Evolutionary conservation across 2,329 filamentous ascomycete species (phyloP), one percentile per base, ranked within the genome.

Genomic region (Diaporthe vexans): DNA sequence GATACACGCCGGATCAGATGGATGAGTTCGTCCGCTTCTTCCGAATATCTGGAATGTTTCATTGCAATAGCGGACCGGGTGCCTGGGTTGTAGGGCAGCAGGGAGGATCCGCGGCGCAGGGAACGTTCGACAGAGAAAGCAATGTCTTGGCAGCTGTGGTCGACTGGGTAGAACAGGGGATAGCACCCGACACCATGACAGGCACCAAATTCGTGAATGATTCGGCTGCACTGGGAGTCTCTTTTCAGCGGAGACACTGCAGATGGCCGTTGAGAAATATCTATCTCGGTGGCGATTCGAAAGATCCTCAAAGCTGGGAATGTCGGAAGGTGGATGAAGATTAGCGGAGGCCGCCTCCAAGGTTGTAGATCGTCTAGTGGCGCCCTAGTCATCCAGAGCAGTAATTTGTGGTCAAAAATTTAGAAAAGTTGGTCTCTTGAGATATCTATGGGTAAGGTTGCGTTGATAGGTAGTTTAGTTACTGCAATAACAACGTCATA

Each of bases 1-100:
- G 76, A 8, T 77, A 82, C 0, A 76, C 80, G 0, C 67, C 79
- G 1, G 63, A 75, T 0, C 74, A 83, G 71, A 78, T 87, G 7
- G 85, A 87, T 73, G 77, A 80, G 0, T 87, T 86, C 74, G 86
- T 88, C 76, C 84, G 88, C 63, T 86, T 84, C 79, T 90, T 91
- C 82, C 83, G 84, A 43, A 84, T 90, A 75, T 85, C 84, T 6
- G 88, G 88, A 9, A 87, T 89, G 82, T 82, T 79, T 2, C 89
- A 90, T 79, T 90, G 88, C 77, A 76, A 70, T 13, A 84, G 85
- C 8, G 88, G 88, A 5, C 78, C 79, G 19, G 86, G 86, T 1
- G 85, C 86, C 1, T 80, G 72, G 13, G 74, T 75, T 13, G 77
- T 83, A 11, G 80, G 81, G 2, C 79, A 83, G 33, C 71, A 72